A percentile compares a stretch with the other conserved stretches of the same genome.
phyloP scores from a whole-genome alignment of 2,329 filamentous ascomycete genomes.

The Talaromyces amestolkiae region DNA sequence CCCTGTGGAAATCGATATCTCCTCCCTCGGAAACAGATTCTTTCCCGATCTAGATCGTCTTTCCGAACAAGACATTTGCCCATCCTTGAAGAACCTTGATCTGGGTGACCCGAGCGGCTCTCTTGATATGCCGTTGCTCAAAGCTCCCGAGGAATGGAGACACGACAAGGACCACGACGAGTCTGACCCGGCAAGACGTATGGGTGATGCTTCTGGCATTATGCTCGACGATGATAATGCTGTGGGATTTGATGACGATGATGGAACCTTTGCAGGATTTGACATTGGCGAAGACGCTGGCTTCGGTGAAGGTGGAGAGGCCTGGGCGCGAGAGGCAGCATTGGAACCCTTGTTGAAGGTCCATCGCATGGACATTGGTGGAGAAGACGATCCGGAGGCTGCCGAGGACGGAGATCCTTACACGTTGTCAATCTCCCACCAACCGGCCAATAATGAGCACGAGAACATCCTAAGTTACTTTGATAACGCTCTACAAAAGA shows the following conservation, averaged over 20 bases:
- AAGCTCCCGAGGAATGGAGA: constrained; percentile 81
- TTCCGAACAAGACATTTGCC: constrained; percentile 87
- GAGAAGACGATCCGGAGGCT: constrained; percentile 51
- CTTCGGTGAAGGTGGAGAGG: constrained; percentile 95
- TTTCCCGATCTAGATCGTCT: constrained; percentile 76
- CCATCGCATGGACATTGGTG: constrained; percentile 56
- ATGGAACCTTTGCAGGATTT: constrained; percentile 67
- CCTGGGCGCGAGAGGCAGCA: constrained; percentile 88
- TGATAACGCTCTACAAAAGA: constrained; percentile 92
- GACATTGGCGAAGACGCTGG: constrained; percentile 64
- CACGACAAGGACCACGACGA: constrained; percentile 61
- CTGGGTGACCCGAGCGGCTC: constrained; percentile 81
- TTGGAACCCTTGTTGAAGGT: constrained; percentile 82
- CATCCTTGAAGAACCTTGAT: constrained; percentile 90
- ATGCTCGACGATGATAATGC: constrained; percentile 85
- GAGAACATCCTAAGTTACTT: constrained; percentile 98
- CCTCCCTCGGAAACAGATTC: constrained; percentile 71
- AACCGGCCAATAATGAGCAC: constrained; percentile 67
- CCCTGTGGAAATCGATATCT: constrained; percentile 76
- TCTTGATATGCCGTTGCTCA: constrained; percentile 87
- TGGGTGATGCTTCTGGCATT: constrained; percentile 71
- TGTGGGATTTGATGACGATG: constrained; percentile 77
- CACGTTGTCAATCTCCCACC: constrained; percentile 73
- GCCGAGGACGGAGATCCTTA: constrained; percentile 69
- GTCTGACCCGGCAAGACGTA: constrained; percentile 40